Evolutionary conservation across 2,329 filamentous ascomycete genomes (phyloP).

Genomic region (Fusarium tricinctum): DNA sequence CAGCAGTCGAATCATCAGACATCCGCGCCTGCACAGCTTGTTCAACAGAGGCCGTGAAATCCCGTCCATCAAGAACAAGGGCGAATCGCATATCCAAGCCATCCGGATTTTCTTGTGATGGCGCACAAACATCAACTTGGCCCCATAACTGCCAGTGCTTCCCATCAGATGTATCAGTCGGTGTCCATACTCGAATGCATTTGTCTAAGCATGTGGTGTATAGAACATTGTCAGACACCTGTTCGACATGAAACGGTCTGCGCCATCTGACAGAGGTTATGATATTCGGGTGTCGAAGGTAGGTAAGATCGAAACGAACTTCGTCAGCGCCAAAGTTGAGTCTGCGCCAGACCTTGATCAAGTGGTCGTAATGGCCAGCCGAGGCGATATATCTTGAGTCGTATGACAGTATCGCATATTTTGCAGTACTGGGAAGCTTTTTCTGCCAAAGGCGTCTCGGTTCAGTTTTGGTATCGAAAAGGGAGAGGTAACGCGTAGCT

Average conservation of each 20-base stretch:
- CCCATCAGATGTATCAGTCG: constrained; percentile 77
- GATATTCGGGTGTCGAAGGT: constrained; percentile 84
- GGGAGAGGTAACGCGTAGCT: constrained; percentile 76
- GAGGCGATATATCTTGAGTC: constrained; percentile 91
- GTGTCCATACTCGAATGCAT: constrained; percentile 85
- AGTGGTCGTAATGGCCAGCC: constrained; percentile 79
- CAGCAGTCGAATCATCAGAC: constrained; percentile 69
- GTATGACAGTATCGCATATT: constrained; percentile 83
- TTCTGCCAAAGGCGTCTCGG: constrained; percentile 79
- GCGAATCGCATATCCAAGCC: constrained; percentile 58
- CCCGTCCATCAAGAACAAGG: constrained; percentile 85
- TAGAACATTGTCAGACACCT: constrained; percentile 86
- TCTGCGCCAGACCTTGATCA: constrained; percentile 94
- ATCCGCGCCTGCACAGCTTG: constrained; percentile 74
- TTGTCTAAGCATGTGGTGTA: constrained; percentile 91
- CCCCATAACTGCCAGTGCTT: constrained; percentile 85
- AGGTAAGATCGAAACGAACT: constrained; percentile 89
- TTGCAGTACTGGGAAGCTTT: constrained; percentile 77
- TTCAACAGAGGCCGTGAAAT: constrained; percentile 84
- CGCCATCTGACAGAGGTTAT: constrained; percentile 93
- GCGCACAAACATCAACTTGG: constrained; percentile 79
- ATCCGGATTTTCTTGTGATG: constrained; percentile 67
- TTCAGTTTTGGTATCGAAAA: constrained; percentile 70
- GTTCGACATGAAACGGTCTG: constrained; percentile 79
- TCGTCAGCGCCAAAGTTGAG: constrained; percentile 86